These are phyloP conservation scores for Coniochaeta sp. DNA, from an alignment of 2,329 filamentous ascomycete species.

Conservation along the genomic window DNA sequence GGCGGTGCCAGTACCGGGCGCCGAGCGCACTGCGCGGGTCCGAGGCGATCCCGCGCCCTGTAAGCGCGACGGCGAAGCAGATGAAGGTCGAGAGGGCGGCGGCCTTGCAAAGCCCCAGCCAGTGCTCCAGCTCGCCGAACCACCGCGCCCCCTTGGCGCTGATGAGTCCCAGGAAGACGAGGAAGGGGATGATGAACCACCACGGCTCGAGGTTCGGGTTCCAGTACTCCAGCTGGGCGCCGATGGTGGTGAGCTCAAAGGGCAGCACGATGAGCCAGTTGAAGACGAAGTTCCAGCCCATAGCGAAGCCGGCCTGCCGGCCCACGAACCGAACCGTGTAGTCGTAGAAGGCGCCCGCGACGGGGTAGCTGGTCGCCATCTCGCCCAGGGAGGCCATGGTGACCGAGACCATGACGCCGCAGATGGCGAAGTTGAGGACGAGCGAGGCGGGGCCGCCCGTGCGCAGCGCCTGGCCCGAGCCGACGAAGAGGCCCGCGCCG, in stretches of 20 bases:
- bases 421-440: slow-evolving; percentile 22
- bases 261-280: slow-evolving; percentile 28
- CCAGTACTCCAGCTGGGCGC: slow-evolving; percentile 23
- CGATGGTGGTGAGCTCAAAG: slow-evolving; percentile 28
- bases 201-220: slow-evolving; percentile 12
- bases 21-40: slow-evolving; percentile 39
- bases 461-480: slow-evolving; percentile 21
- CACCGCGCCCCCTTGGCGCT: slow-evolving; percentile 38
- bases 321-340: slow-evolving; percentile 29
- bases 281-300: slow-evolving; percentile 31
- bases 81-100: slow-evolving; percentile 48
- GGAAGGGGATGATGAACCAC: slow-evolving; percentile 28
- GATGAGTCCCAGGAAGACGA: slow-evolving; percentile 29
- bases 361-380: slow-evolving; percentile 24
- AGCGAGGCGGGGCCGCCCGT: slow-evolving; percentile 22
- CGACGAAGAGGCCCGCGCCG: slow-evolving; percentile 27
- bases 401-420: slow-evolving; percentile 23
- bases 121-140: slow-evolving; percentile 42
- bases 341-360: slow-evolving; percentile 29
- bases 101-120: slow-evolving; percentile 44
- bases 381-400: slow-evolving; percentile 21
- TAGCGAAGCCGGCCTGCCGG: slow-evolving; percentile 28
- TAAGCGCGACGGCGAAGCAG: slow-evolving; percentile 45
- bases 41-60: slow-evolving; percentile 38
- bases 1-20: slow-evolving; percentile 40